phyloP scores from a whole-genome alignment of 768 basidiomycete species.

The Rhodotorula taiwanensis region DNA sequence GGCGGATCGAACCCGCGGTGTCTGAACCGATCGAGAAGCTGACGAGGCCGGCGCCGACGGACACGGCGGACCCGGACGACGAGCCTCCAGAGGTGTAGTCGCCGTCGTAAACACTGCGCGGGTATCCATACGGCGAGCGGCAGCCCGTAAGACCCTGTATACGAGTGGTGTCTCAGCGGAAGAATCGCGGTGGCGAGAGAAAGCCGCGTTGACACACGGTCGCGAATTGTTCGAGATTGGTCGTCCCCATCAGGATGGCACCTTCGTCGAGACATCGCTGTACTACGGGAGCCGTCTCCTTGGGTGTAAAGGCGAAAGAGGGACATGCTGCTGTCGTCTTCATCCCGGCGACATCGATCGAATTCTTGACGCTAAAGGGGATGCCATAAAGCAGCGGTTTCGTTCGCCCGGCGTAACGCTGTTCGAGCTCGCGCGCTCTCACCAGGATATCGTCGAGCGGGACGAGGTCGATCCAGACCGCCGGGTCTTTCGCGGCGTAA shows the following conservation, averaged over 20 bases:
- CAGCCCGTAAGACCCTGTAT: conserved; percentile 5
- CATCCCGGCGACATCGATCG: not conserved
- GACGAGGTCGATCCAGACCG: conserved; percentile 16
- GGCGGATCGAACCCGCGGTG: conserved; percentile 12
- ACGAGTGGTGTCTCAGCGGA: not conserved
- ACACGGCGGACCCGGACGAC: conserved; percentile 5
- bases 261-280: conserved; percentile 8
- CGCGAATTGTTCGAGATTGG: conserved; percentile 23
- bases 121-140: conserved; percentile 9
- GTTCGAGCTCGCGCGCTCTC: not conserved
- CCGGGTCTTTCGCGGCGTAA: not conserved
- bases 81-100: conserved; percentile 7
- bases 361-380: conserved; percentile 16
- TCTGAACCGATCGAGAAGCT: conserved; percentile 12
- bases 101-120: not conserved
- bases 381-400: conserved; percentile 15
- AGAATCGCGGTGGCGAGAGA: too few relatives aligned
- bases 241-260: conserved; percentile 12
- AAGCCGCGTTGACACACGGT: not conserved
- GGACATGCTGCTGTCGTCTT: conserved; percentile 9
- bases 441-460: not conserved
- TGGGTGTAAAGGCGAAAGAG: not conserved
- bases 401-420: not conserved
- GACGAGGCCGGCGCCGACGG: conserved; percentile 3
- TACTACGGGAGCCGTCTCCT: conserved; percentile 6